Conservation (phyloP, 768 basidiomycete genomes). For the Suillus occidentalis region DNA sequence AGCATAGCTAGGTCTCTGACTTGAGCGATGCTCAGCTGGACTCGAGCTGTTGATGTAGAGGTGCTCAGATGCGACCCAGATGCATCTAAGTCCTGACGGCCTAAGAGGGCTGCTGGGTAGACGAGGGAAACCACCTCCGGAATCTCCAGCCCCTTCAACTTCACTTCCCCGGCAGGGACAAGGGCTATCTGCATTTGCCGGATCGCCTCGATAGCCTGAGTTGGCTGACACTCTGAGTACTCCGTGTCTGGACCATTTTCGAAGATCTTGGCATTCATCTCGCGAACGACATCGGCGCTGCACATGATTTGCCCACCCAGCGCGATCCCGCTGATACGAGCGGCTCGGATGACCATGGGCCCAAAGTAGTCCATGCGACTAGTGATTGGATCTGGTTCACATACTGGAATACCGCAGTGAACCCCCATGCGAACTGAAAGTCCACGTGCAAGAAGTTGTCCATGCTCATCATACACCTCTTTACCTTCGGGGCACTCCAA, state of each 20-base stretch:
- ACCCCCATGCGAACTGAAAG: constrained; percentile 97
- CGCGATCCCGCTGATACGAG: constrained; percentile 80
- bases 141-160: constrained; percentile 91
- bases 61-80: constrained; percentile 18
- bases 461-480: constrained; percentile 65
- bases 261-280: constrained; percentile 64
- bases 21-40: constrained; percentile 73
- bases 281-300: constrained; percentile 82
- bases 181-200: constrained; percentile 68
- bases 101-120: constrained; percentile 73
- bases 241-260: constrained; percentile 59
- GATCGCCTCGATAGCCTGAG: constrained; percentile 72
- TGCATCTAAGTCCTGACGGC: constrained; percentile 62
- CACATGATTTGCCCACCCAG: constrained; percentile 94
- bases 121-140: constrained; percentile 86
- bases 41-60: constrained; percentile 31
- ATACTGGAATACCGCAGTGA: constrained; percentile 87
- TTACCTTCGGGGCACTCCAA: constrained; percentile 91
- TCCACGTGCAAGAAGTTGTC: constrained; percentile 76
- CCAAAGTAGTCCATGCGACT: constrained; percentile 98
- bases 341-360: constrained; percentile 91
- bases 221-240: constrained; percentile 55
- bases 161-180: constrained; percentile 81
- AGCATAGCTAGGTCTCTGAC: constrained; percentile 71
- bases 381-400: constrained; percentile 89